Percentiles rank a stretch among this genome's conserved stretches.
These are phyloP conservation scores for Quercus suber DNA, from an alignment of 306 rosid species.

Conservation along the genomic window DNA sequence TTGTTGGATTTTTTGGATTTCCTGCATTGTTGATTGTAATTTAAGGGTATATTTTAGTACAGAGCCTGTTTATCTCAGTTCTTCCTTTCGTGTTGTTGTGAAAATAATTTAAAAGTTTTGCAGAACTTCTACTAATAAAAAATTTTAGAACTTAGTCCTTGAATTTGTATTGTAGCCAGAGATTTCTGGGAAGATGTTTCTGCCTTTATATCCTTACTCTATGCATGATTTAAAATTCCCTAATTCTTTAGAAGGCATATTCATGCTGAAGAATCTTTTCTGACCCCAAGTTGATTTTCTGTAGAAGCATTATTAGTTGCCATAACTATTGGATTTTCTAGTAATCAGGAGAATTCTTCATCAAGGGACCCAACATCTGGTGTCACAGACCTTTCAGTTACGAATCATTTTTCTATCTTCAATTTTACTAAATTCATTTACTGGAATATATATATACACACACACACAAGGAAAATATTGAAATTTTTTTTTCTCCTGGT, in stretches of 20 bases:
- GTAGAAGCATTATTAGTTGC: neutral
- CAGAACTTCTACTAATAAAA: too few relatives aligned
- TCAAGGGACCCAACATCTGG: neutral
- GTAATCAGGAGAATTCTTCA: neutral
- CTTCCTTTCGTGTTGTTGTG: too few relatives aligned
- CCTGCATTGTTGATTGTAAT: neutral
- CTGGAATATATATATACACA: too few relatives aligned
- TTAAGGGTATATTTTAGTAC: too few relatives aligned
- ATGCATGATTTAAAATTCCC: slow-evolving; percentile 8
- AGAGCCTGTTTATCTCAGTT: too few relatives aligned
- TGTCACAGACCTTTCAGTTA: too few relatives aligned
- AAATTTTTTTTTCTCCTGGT: too few relatives aligned
- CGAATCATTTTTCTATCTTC: too few relatives aligned
- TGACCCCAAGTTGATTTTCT: neutral
- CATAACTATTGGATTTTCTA: neutral
- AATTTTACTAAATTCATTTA: too few relatives aligned
- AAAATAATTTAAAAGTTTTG: too few relatives aligned
- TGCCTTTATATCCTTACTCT: neutral
- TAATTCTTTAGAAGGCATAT: neutral
- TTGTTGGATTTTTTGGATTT: neutral
- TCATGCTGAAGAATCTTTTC: too few relatives aligned
- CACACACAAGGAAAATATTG: too few relatives aligned
- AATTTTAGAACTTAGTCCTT: neutral
- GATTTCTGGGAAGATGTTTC: neutral
- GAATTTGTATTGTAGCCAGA: neutral